A percentile compares a stretch with the other conserved stretches of the same genome.
Evolutionary conservation across 257 asterid species (phyloP).

Genomic region (Gentiana macrophylla): DNA sequence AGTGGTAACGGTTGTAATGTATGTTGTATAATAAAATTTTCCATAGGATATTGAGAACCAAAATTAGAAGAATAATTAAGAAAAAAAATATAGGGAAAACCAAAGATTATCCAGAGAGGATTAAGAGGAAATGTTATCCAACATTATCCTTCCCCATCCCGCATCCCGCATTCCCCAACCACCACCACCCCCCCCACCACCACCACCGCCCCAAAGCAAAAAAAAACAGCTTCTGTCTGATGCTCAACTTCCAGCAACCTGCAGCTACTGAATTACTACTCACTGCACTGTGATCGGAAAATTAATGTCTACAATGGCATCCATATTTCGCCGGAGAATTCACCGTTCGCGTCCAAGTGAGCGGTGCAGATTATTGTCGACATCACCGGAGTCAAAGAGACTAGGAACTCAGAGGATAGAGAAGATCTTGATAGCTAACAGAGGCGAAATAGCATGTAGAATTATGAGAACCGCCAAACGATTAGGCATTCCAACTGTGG

Average conservation of each 20-base stretch:
- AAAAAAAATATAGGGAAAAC: neutral
- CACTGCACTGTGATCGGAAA: neutral
- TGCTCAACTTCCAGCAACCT: too few species aligned
- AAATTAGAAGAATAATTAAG: neutral
- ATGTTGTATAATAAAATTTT: too few species aligned
- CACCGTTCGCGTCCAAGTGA: constrained; percentile 6
- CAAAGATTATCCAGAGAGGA: neutral
- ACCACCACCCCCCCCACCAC: too few species aligned
- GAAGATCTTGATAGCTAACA: constrained; percentile 75
- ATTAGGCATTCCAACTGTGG: constrained; percentile 79
- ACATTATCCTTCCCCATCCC: neutral
- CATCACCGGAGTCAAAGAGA: constrained; percentile 21
- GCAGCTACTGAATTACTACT: too few species aligned
- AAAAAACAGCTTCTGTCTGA: too few species aligned
- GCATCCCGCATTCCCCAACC: neutral
- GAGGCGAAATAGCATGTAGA: constrained; percentile 98
- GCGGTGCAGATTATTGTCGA: constrained; percentile 33
- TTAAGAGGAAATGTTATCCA: neutral
- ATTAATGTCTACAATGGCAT: constrained; percentile 42
- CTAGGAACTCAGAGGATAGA: constrained; percentile 32
- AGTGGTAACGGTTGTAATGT: too few species aligned
- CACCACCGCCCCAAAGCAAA: too few species aligned
- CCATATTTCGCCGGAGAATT: constrained; percentile 36
- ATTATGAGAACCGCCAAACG: constrained; percentile 69
- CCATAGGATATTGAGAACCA: too few species aligned